Conservation (phyloP, 2,329 filamentous ascomycete genomes). For the Xylariaceae sp. region DNA sequence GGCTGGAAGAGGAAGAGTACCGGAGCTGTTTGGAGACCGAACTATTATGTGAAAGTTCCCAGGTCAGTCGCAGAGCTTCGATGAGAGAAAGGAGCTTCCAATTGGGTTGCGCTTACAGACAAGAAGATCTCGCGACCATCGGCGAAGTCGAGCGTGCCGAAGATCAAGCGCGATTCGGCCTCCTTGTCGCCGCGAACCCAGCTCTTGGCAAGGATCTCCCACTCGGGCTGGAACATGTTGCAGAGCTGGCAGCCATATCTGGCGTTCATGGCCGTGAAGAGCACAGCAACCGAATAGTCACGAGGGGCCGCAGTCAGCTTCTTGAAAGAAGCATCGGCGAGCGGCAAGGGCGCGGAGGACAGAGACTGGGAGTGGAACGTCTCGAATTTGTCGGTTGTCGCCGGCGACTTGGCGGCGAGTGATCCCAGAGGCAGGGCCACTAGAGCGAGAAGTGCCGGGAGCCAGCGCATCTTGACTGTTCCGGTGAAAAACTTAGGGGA, state of each 20-base stretch:
- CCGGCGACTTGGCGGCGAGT: slow-evolving; percentile 58
- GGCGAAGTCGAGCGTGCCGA: slow-evolving; percentile 80
- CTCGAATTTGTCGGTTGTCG: slow-evolving; percentile 58
- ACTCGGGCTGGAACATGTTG: slow-evolving; percentile 88
- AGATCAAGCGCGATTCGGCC: slow-evolving; percentile 66
- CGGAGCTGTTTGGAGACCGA: slow-evolving; percentile 89
- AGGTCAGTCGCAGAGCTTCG: slow-evolving; percentile 10
- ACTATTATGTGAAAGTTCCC: slow-evolving; percentile 43
- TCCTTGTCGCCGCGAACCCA: slow-evolving; percentile 82
- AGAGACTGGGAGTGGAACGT: slow-evolving; percentile 65
- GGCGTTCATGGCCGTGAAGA: slow-evolving; percentile 80
- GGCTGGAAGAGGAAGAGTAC: slow-evolving; percentile 84
- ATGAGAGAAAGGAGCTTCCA: not conserved
- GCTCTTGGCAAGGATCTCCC: slow-evolving; percentile 77
- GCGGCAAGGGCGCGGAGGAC: slow-evolving; percentile 63
- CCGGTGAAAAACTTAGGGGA: not conserved
- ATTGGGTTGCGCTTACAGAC: slow-evolving; percentile 53
- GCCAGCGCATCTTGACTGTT: slow-evolving; percentile 59
- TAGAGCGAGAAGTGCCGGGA: slow-evolving; percentile 57
- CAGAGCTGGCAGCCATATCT: slow-evolving; percentile 84
- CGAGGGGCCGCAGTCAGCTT: slow-evolving; percentile 71
- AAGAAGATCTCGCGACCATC: slow-evolving; percentile 82
- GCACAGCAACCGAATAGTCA: slow-evolving; percentile 75
- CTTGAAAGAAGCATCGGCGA: slow-evolving; percentile 70
- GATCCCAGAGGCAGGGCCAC: slow-evolving; percentile 53